Base-by-base conservation (phyloP, 495 filamentous ascomycete genomes). In the Antarctomyces pellizariae region DNA sequence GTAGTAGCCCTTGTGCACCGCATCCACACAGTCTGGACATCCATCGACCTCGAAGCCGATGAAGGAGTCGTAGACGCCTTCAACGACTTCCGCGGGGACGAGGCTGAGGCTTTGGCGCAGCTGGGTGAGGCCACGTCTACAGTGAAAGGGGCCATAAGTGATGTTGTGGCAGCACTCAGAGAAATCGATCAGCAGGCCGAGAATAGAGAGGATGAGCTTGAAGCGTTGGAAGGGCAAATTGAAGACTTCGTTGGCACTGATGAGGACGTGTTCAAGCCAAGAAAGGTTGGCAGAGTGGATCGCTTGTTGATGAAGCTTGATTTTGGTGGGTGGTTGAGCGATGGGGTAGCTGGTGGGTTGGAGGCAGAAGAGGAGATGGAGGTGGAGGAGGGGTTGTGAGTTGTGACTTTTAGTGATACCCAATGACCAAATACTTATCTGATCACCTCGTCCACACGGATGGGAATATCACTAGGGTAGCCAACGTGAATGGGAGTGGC, bases 261-360 rank as follows among this genome's bases (percentile, higher is more conserved):
- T 5, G 44, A 47, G 3, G 55, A 48, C 12, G 43, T 35, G 20
- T 79, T 69, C 43, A 56, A 62, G 28, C 70, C 73, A 4, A 56
- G 62, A 29, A 64, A 67, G 23, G 59, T 68, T 3, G 71, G 68
- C 2, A 74, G 77, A 5, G 65, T 86, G 13, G 75, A 84, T 51
- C 54, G 75, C 28, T 52, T 90, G 42, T 42, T 90, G 23, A 82
- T 89, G 75, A 83, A 84, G 44, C 49, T 90, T 31, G 79, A 86
- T 52, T 79, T 77, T 34, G 54, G 52, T 1, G 47, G 45, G 5
- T 57, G 54, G 54, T 52, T 56, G 32, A 31, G 41, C 24, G 28
- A 11, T 18, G 25, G 24, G 10, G 41, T 42, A 16, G 20, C 24
- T 7, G 27, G 12, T 26, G 31, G 30, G 9, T 28, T 7, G 4